Percentiles rank a stretch among this genome's conserved stretches.
Evolutionary conservation across 306 rosid species (phyloP).

Genomic region (Datisca glomerata): DNA sequence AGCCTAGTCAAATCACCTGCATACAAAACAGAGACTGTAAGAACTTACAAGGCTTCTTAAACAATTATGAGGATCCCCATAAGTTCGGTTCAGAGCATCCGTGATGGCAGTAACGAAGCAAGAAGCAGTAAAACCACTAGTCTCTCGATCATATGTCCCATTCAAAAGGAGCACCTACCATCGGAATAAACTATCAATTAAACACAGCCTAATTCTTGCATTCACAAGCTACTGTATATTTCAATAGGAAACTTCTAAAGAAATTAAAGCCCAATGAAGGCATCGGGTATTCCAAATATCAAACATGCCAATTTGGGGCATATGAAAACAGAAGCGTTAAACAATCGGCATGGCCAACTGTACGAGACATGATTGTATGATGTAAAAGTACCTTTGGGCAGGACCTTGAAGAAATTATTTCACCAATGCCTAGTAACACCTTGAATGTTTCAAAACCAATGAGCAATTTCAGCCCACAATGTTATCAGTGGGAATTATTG

Average conservation of each 20-base stretch:
- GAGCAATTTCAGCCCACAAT: no score
- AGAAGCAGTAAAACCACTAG: conserved; percentile 69
- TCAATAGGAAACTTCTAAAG: no score
- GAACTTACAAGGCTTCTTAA: conserved; percentile 50
- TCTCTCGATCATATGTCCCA: conserved; percentile 74
- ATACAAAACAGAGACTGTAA: not conserved
- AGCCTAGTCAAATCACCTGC: not conserved
- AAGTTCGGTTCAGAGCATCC: conserved; percentile 80
- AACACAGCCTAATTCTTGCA: no score
- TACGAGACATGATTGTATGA: not conserved
- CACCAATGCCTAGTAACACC: conserved; percentile 89
- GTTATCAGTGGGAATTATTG: not conserved
- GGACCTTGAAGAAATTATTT: conserved; percentile 74
- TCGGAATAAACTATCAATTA: not conserved
- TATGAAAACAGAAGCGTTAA: no score
- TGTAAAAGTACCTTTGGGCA: conserved; percentile 62
- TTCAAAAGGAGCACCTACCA: conserved; percentile 68
- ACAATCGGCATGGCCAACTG: not conserved
- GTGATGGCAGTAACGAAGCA: conserved; percentile 73
- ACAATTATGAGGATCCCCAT: conserved; percentile 50
- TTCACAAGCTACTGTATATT: no score
- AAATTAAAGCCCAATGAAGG: no score
- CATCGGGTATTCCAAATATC: no score
- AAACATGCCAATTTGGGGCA: no score
- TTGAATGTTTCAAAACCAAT: conserved; percentile 13